These are phyloP conservation scores for Inga oerstediana DNA, from an alignment of 306 rosid genomes.

Conservation along the genomic window DNA sequence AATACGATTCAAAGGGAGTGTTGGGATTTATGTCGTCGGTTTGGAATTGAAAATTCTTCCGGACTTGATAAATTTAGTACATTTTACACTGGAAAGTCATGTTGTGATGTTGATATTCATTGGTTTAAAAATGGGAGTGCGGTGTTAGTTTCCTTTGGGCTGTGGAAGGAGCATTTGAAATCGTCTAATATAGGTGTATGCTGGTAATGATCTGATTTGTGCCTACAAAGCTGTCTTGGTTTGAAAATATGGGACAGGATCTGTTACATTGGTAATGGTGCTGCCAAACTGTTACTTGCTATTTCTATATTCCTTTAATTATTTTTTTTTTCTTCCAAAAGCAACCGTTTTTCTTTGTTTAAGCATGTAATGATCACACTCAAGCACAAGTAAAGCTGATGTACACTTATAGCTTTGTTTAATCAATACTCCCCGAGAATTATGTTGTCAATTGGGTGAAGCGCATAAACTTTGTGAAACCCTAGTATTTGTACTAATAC, in stretches of 20 bases:
- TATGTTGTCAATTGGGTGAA: neutral
- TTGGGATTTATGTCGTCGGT: neutral
- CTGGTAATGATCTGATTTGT: neutral
- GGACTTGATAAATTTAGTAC: neutral
- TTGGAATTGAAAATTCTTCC: neutral
- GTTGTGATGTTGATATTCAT: neutral
- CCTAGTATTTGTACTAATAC: neutral
- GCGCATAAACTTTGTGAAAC: neutral
- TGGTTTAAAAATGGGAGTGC: neutral
- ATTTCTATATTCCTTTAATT: neutral
- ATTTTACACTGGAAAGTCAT: conserved; percentile 8
- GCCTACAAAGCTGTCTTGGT: neutral
- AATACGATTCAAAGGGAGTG: neutral
- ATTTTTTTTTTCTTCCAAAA: neutral
- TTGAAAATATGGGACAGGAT: neutral
- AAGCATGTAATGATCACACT: neutral
- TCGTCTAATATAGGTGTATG: neutral
- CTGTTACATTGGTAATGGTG: neutral
- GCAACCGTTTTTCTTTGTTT: neutral
- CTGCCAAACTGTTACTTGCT: no score
- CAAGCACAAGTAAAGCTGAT: neutral
- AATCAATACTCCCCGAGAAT: neutral
- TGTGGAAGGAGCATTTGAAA: neutral
- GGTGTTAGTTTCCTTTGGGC: neutral
- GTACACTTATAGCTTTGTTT: neutral